Evolutionary conservation across 1,284 basidiomycete species (phyloP).

Genomic region (Melampsora larici-populina): DNA sequence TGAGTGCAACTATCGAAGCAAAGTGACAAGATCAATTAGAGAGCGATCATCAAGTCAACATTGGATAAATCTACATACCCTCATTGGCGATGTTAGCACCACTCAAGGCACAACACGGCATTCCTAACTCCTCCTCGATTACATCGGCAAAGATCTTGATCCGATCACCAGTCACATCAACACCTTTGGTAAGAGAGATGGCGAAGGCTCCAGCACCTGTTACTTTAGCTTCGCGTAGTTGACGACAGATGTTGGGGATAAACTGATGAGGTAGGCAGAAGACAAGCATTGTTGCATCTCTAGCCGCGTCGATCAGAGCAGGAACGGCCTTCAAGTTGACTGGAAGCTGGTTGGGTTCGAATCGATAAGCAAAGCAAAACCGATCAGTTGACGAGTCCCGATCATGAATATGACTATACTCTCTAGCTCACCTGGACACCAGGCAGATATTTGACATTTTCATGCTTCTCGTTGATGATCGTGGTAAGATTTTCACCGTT

Average conservation of each 20-base stretch:
- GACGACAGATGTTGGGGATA: conserved; percentile 37
- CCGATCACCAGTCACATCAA: conserved; percentile 58
- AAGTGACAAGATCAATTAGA: background rate
- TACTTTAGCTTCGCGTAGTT: conserved; percentile 44
- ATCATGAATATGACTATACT: conserved; percentile 43
- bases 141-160: conserved; percentile 62
- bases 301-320: conserved; percentile 56
- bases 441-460: conserved; percentile 62
- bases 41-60: background rate
- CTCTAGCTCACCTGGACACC: conserved; percentile 57
- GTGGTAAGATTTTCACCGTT: conserved; percentile 60
- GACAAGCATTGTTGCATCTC: conserved; percentile 55
- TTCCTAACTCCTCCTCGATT: conserved; percentile 59
- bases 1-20: conserved; percentile 9
- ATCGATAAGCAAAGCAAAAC: conserved; percentile 61
- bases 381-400: conserved; percentile 60
- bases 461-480: conserved; percentile 61
- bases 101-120: conserved; percentile 59
- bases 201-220: conserved; percentile 20
- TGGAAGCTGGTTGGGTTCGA: conserved; percentile 56
- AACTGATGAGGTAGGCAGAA: conserved; percentile 58
- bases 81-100: conserved; percentile 64
- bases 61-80: conserved; percentile 9
- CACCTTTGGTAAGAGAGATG: conserved; percentile 52
- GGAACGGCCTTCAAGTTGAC: conserved; percentile 54